Percentiles rank a stretch among this genome's conserved stretches.
Evolutionary conservation across 768 basidiomycete species (phyloP).

Genomic region (Porphyrellus cyaneotinctus): DNA sequence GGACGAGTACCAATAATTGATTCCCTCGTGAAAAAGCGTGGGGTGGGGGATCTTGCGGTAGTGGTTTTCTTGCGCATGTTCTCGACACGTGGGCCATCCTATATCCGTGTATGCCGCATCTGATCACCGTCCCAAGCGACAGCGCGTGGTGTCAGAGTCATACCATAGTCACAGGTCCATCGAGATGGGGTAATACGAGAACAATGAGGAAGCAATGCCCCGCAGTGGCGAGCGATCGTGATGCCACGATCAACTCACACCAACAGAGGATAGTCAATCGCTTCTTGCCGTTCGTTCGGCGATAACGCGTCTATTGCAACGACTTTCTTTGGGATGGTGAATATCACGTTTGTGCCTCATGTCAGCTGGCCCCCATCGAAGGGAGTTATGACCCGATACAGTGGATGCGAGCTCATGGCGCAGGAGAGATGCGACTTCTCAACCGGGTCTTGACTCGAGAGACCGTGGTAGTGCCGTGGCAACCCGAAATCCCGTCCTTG

Average conservation of each 20-base stretch:
- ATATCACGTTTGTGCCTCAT: conserved; percentile 15
- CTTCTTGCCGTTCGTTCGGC: conserved; percentile 13
- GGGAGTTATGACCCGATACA: conserved; percentile 14
- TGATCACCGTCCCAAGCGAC: conserved; percentile 2
- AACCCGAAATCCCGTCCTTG: conserved; percentile 7
- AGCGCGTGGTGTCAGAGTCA: not conserved
- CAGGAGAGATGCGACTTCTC: conserved; percentile 14
- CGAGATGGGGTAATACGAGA: conserved; percentile 5
- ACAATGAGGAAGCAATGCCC: conserved; percentile 19
- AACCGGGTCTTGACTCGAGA: conserved; percentile 10
- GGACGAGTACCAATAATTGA: not conserved
- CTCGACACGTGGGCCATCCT: conserved; percentile 7
- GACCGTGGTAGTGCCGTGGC: conserved; percentile 1
- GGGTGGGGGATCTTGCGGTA: not conserved
- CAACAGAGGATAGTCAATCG: conserved; percentile 14
- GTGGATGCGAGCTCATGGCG: conserved; percentile 4
- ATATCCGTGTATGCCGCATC: not conserved
- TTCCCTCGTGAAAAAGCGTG: not conserved
- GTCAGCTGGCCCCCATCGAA: conserved; percentile 5
- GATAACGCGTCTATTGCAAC: conserved; percentile 12
- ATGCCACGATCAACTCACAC: conserved; percentile 3
- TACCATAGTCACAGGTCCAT: not conserved
- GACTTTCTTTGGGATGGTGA: not conserved
- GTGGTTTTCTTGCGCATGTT: not conserved
- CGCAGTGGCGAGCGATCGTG: conserved; percentile 7